Percentiles rank a stretch among this genome's conserved stretches.
Evolutionary conservation across 2,329 filamentous ascomycete species (phyloP).

Genomic region (Amphichorda felina): DNA sequence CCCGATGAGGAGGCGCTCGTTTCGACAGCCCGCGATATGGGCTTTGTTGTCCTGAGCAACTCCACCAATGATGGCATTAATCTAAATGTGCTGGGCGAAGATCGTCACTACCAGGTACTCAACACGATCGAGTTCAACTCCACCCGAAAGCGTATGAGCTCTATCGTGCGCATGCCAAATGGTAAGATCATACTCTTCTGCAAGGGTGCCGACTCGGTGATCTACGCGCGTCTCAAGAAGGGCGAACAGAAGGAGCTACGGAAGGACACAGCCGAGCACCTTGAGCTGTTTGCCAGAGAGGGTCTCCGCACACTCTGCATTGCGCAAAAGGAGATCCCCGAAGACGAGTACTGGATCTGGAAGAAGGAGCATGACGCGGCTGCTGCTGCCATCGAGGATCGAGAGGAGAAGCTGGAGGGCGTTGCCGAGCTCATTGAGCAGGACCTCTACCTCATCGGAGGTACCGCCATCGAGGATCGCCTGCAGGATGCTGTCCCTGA

Average conservation of each 20-base stretch:
- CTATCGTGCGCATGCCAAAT: conserved; percentile 90
- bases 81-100: conserved; percentile 76
- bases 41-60: conserved; percentile 81
- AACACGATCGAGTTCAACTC: conserved; percentile 98
- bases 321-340: conserved; percentile 66
- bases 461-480: conserved; percentile 94
- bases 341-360: conserved; percentile 78
- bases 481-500: conserved; percentile 95
- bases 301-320: conserved; percentile 92
- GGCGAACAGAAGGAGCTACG: conserved; percentile 81
- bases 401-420: conserved; percentile 86
- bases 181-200: conserved; percentile 84
- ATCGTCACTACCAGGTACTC: conserved; percentile 74
- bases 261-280: conserved; percentile 75
- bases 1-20: conserved; percentile 94
- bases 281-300: conserved; percentile 95
- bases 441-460: conserved; percentile 76
- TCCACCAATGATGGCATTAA: conserved; percentile 66
- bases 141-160: conserved; percentile 92
- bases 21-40: conserved; percentile 86
- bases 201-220: conserved; percentile 95
- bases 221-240: conserved; percentile 79
- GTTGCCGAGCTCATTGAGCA: conserved; percentile 87
- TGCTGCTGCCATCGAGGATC: conserved; percentile 68
- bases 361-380: conserved; percentile 79